Conservation (phyloP, 176 grass and related monocot genomes). For the Triticum monococcum region DNA sequence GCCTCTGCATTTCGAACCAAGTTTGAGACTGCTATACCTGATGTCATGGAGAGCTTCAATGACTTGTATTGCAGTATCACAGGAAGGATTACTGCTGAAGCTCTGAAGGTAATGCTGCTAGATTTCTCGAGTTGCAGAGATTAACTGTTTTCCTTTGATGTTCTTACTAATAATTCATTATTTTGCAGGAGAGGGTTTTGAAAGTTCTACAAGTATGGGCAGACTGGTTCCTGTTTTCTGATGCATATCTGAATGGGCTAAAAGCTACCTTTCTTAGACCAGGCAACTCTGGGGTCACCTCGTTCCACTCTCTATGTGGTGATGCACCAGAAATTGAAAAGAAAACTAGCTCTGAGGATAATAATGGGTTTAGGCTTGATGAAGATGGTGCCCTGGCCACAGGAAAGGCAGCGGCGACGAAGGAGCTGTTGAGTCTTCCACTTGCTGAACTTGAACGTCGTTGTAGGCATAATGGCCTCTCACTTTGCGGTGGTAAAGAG, state of each 20-base stretch:
- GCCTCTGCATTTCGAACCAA: constrained; percentile 98
- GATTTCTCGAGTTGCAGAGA: background rate
- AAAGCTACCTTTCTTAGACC: constrained; percentile 89
- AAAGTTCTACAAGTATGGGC: constrained; percentile 99
- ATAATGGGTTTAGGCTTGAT: constrained; percentile 68
- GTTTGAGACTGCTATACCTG: constrained; percentile 87
- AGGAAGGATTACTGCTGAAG: constrained; percentile 98
- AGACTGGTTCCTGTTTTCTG: constrained; percentile 99
- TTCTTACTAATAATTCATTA: constrained; percentile 26
- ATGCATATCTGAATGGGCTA: constrained; percentile 91
- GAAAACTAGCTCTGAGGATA: constrained; percentile 54
- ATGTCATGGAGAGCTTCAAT: constrained; percentile 98
- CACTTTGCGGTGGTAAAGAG: constrained; percentile 83
- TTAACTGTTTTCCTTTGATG: constrained; percentile 22
- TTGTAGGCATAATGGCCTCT: constrained; percentile 94
- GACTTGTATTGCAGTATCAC: constrained; percentile 89
- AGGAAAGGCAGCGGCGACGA: constrained; percentile 80
- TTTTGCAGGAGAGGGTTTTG: constrained; percentile 83
- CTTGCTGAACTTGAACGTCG: constrained; percentile 91
- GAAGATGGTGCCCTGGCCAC: constrained; percentile 91
- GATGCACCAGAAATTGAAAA: constrained; percentile 96
- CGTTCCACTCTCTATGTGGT: constrained; percentile 78
- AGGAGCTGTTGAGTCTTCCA: constrained; percentile 84
- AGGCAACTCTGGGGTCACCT: constrained; percentile 71
- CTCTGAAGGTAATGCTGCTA: constrained; percentile 67